Conservation (phyloP, 2,329 filamentous ascomycete species). For the Shiraia sp. region DNA sequence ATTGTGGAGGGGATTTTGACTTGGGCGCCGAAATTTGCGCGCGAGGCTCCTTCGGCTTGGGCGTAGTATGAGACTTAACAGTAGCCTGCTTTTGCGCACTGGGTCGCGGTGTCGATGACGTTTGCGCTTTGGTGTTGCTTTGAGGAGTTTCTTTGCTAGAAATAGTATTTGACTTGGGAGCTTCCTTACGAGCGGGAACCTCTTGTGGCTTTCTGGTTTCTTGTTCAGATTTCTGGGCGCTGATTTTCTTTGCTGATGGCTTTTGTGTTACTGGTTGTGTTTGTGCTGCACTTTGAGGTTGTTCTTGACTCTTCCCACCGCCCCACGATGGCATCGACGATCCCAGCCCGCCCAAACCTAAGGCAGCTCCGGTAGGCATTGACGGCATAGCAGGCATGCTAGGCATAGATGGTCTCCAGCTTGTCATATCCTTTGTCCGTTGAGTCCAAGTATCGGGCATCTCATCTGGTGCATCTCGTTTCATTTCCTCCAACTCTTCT, state of each 20-base stretch:
- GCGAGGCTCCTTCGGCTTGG: no score
- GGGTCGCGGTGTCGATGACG: no score
- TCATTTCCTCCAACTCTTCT: conserved; percentile 42
- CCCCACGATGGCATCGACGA: conserved; percentile 26
- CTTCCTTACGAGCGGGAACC: conserved; percentile 17
- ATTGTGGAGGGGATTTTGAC: no score
- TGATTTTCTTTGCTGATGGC: conserved; percentile 7
- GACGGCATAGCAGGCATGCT: conserved; percentile 32
- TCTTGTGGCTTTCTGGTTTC: conserved; percentile 8
- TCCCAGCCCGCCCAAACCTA: conserved; percentile 32
- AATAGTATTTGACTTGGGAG: conserved; percentile 11
- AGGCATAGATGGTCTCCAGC: conserved; percentile 34
- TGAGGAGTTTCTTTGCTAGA: conserved; percentile 6
- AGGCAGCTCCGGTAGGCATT: conserved; percentile 21
- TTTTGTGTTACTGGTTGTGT: conserved; percentile 6
- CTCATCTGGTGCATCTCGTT: conserved; percentile 35
- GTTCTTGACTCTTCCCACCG: conserved; percentile 12
- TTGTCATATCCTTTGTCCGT: conserved; percentile 38
- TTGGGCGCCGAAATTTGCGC: no score
- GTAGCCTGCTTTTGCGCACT: no score
- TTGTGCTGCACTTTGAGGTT: conserved; percentile 8
- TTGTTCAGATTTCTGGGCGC: conserved; percentile 13
- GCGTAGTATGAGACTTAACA: no score
- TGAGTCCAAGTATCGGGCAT: conserved; percentile 41
- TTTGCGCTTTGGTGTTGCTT: no score